Evolutionary conservation across 2,329 filamentous ascomycete genomes (phyloP).

Genomic region (Penicillium paneum): DNA sequence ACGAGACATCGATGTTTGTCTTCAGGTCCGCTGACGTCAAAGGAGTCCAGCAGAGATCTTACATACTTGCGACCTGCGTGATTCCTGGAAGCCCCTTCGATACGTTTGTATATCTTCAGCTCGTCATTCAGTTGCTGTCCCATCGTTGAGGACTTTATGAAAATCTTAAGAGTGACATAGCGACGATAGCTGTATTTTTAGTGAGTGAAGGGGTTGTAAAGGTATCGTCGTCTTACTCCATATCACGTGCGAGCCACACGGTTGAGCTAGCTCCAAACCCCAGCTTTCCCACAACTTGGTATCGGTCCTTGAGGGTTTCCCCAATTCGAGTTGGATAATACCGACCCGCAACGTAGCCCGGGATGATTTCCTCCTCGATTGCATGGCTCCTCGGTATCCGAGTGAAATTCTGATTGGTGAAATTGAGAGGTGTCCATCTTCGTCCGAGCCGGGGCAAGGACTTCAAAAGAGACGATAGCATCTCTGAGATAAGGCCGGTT

Average conservation of each 20-base stretch:
- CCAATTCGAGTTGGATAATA: conserved; percentile 35
- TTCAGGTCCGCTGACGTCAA: conserved; percentile 31
- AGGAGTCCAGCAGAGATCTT: conserved; percentile 27
- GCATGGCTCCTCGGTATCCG: conserved; percentile 22
- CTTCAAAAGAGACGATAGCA: neutral
- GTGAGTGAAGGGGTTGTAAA: neutral
- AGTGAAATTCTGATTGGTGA: conserved; percentile 29
- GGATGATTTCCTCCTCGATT: conserved; percentile 36
- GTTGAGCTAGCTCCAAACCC: conserved; percentile 39
- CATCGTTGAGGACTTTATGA: conserved; percentile 27
- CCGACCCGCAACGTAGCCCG: conserved; percentile 21
- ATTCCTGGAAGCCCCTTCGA: conserved; percentile 24
- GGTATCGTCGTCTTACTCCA: conserved; percentile 23
- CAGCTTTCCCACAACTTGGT: conserved; percentile 37
- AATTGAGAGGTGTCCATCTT: conserved; percentile 33
- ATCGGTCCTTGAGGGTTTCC: conserved; percentile 29
- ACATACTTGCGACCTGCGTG: conserved; percentile 34
- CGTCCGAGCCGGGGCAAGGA: neutral
- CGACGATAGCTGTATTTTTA: conserved; percentile 18
- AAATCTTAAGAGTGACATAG: conserved; percentile 34
- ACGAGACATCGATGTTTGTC: conserved; percentile 38
- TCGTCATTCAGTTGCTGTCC: conserved; percentile 37
- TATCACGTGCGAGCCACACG: conserved; percentile 38
- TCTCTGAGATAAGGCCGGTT: neutral
- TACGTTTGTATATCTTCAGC: conserved; percentile 44